Base-by-base conservation (phyloP, 2,329 filamentous ascomycete species). In the Beauveria australis region DNA sequence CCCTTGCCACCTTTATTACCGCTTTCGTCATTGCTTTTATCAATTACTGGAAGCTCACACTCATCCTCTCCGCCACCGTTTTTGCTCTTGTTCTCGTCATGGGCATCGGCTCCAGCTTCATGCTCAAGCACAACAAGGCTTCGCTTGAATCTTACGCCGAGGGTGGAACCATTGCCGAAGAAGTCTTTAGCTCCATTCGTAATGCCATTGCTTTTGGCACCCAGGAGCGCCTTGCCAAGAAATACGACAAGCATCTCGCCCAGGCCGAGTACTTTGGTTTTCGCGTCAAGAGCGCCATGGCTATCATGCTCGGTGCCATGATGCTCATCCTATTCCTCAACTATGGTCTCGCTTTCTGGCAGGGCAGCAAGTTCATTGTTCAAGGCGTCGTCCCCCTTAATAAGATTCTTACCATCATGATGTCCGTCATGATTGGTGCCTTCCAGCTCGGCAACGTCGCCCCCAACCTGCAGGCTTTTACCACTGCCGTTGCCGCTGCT, bases 161-260 rank as follows among this genome's bases (percentile, higher is more conserved):
- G 53, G 93, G 92, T 64, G 93, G 92, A 61, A 92, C 88, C 2
- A 83, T 97, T 14, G 93, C 91, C 4, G 94, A 97, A 70, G 94
- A 99, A 75, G 93, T 97, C 59, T 83, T 99, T 68, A 92, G 91
- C 72, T 97, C 92, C 1, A 89, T 97, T 66, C 87, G 94, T 64
- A 97, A 96, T 69, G 89, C 93, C 7, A 86, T 91, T 8, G 94
- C 94, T 33, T 99, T 97, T 69, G 91, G 91, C 48, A 97, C 92
- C 0, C 92, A 97, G 73, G 89, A 93, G 60, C 92, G 93, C 64
- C 82, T 97, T n/a, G 91, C 93, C 12, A 82, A 82, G 64, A 88
- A 93, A 72, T 97, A 97, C 71, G 89, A 96, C 67, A 72, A 70
- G 2, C 89, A 96, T 71, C 78, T 97, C 37, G 74, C 75, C 48